These are phyloP conservation scores for Spirogloea muscicola DNA, from an alignment of 139 green algal genomes.

Conservation along the genomic window DNA sequence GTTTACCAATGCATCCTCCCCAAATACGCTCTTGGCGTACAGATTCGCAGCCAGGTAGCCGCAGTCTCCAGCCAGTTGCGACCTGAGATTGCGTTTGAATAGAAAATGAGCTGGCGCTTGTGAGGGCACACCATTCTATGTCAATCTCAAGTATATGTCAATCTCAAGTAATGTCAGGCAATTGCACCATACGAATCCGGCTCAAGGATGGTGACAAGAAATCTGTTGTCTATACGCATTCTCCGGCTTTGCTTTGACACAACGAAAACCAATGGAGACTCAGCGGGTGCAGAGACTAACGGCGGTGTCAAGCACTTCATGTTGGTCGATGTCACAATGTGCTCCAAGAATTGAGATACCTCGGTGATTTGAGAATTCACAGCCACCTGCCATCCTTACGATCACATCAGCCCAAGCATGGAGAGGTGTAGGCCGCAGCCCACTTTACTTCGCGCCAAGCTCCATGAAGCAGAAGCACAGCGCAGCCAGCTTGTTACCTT, in stretches of 20 bases:
- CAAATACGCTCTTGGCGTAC: slow-evolving; percentile 96
- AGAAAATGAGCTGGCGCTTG: no score
- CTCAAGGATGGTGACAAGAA: slow-evolving; percentile 20
- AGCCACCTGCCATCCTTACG: slow-evolving; percentile 60
- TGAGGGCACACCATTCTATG: no score
- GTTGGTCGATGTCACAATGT: slow-evolving; percentile 94
- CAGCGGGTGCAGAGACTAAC: slow-evolving; percentile 31
- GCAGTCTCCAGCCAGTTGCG: slow-evolving; percentile 81
- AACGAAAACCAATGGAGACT: neutral
- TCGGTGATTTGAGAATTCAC: slow-evolving; percentile 92
- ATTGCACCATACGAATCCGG: neutral
- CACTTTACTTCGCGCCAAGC: neutral
- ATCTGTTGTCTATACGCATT: neutral
- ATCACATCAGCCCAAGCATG: neutral
- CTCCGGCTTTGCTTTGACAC: neutral
- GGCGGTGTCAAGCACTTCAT: slow-evolving; percentile 93
- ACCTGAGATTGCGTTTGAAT: no score
- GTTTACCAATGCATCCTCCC: slow-evolving; percentile 97
- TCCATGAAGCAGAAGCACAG: neutral
- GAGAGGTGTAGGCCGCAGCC: neutral
- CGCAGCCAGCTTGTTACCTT: slow-evolving; percentile 66
- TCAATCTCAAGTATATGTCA: slow-evolving; percentile 35
- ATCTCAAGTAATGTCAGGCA: slow-evolving; percentile 4
- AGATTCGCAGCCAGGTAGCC: slow-evolving; percentile 96
- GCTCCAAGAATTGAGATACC: slow-evolving; percentile 79